These are phyloP conservation scores for Boletus sp. DNA, from an alignment of 768 basidiomycete genomes.

Conservation along the genomic window DNA sequence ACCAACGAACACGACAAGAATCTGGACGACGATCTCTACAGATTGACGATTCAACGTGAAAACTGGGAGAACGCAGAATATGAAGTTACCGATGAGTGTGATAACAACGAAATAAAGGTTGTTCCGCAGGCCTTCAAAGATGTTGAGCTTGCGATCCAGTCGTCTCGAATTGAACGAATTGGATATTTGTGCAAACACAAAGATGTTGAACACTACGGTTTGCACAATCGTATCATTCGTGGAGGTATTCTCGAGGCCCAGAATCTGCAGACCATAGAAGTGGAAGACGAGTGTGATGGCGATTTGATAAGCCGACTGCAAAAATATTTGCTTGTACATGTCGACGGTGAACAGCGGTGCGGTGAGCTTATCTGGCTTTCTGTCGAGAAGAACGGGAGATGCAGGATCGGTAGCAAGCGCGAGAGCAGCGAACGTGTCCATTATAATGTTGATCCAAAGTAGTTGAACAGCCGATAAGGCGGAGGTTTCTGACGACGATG, in stretches of 20 bases:
- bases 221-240: conserved; percentile 50
- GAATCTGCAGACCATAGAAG: conserved; percentile 72
- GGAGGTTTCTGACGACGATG: conserved; percentile 69
- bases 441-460: conserved; percentile 98
- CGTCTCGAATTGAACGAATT: conserved; percentile 91
- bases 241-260: conserved; percentile 46
- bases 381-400: conserved; percentile 69
- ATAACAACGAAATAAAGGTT: conserved; percentile 87
- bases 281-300: conserved; percentile 83
- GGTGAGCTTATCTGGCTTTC: conserved; percentile 87
- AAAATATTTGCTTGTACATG: conserved; percentile 96
- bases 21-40: conserved; percentile 81
- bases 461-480: conserved; percentile 96
- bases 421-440: conserved; percentile 98
- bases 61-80: background rate
- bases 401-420: conserved; percentile 98
- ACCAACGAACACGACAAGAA: conserved; percentile 88
- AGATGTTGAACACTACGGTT: conserved; percentile 96
- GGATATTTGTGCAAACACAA: conserved; percentile 97
- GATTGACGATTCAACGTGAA: conserved; percentile 3
- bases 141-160: conserved; percentile 81
- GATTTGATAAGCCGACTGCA: conserved; percentile 88
- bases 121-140: conserved; percentile 75
- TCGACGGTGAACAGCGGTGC: conserved; percentile 87
- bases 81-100: conserved; percentile 71